Conservation (phyloP, 1,284 basidiomycete species). For the Clitocybe nebularis region DNA sequence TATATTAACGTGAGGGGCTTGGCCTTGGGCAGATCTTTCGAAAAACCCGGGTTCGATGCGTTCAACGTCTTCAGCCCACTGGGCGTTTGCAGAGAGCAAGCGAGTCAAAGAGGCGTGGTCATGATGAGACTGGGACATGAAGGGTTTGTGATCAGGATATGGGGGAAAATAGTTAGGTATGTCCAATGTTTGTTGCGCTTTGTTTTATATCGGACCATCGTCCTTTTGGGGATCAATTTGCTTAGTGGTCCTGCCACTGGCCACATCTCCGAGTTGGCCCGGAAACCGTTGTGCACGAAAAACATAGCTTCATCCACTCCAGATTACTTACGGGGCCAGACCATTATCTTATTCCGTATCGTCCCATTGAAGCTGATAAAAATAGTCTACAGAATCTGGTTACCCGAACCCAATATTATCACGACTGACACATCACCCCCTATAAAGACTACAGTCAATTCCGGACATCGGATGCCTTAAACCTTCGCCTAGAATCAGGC, state of each 20-base stretch:
- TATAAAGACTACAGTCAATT: too few relatives aligned
- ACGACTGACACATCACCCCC: too few relatives aligned
- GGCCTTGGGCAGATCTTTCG: constrained; percentile 54
- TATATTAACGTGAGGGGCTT: constrained; percentile 61
- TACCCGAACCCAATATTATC: too few relatives aligned
- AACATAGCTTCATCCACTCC: too few relatives aligned
- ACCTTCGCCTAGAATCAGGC: too few relatives aligned
- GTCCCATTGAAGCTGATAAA: too few relatives aligned
- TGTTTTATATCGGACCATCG: neutral
- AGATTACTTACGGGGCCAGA: too few relatives aligned
- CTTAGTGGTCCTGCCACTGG: neutral
- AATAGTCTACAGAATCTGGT: too few relatives aligned
- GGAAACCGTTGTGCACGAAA: too few relatives aligned
- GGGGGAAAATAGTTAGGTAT: constrained; percentile 1
- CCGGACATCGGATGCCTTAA: too few relatives aligned
- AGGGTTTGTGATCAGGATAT: constrained; percentile 2
- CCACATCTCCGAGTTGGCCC: neutral
- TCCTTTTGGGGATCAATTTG: constrained; percentile 1
- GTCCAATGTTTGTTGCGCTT: too few relatives aligned
- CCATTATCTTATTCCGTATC: too few relatives aligned
- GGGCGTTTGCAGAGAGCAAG: constrained; percentile 53
- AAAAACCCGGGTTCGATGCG: constrained; percentile 64
- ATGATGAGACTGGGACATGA: constrained; percentile 12
- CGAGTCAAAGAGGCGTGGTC: constrained; percentile 32
- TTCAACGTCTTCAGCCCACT: constrained; percentile 60